Evolutionary conservation across 2,329 filamentous ascomycete genomes (phyloP), one percentile per base, ranked within the genome.

Genomic region (Beauveria sp.): DNA sequence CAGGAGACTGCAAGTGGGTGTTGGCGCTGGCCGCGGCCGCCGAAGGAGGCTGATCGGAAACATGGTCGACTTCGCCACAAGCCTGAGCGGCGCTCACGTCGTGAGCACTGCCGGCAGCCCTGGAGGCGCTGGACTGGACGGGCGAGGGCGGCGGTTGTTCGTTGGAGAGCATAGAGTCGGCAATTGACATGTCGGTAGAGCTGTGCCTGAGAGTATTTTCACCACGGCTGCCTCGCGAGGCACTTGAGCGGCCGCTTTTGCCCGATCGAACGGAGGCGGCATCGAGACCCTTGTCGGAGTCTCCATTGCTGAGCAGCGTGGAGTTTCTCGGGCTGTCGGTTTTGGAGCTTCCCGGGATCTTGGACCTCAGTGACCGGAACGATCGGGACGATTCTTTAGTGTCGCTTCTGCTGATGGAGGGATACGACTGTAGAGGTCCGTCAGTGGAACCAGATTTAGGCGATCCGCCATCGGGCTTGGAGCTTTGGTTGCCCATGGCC

Each of bases 361-460:
- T 97, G 64, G 91, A 96, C 63, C 91, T 84, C 67, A 97, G 83
- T 44, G 86, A 88, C 67, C 90, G 86, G 73, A 97, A 87, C 5
- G 92, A 97, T 66, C 92, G 89, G 37, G 89, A 85, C 7, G 92
- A 97, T 66, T 96, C 92, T 73, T 92, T 93, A 30, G 93, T 97
- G 72, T 97, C 93, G 61, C 92, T 91, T 72, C 89, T 89, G 76
- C 88, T 90, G 72, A 97, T 93, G 30, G 93, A 96, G 30, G 92
- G 93, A 74, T 94, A 96, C 34, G 91, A 90, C 73, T 91, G 88
- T 62, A 97, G 79, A 50, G 66, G 60, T 26, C 67, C 70, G 63
- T 83, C 80, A 63, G 72, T 71, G 63, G 77, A 76, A 62, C 75
- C 72, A 56, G 73, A 72, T 47, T 89, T 68, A 63, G 76, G 71